Evolutionary conservation across 169 alveolate species (phyloP), one percentile per base, ranked within the genome.

Genomic region (Toxoplasma gondii): DNA sequence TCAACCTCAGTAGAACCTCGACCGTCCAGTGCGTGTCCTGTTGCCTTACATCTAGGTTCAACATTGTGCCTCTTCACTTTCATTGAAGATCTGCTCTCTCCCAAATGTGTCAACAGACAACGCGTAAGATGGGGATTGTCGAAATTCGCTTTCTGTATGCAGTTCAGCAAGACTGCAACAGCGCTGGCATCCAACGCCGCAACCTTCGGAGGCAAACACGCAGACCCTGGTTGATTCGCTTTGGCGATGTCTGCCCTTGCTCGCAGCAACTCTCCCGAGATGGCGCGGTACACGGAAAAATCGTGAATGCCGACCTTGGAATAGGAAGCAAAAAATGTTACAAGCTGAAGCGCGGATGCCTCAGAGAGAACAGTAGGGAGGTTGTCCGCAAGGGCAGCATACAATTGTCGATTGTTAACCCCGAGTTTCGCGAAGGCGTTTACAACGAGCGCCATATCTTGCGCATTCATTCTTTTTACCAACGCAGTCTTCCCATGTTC

Each of bases 391-490:
- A 78, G 45, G 22, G 86, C 22, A 27, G 49, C 19, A 38, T 36
- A 78, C 86, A 78, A 31, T 45, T n/a, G 45, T 10, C 5, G 44
- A n/a, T 78, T 45, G 45, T 19, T 78, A 1, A 78, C 86, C 29
- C 86, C 86, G 10, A 78, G 86, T 38, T 78, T 78, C 45, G 86
- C 86, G 24, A 78, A 78, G 86, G 86, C 86, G 45, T 78, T 78
- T 38, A 45, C 86, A 10, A 78, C 86, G 39, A 78, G 86, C 39
- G 86, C 39, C 9, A 78, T n/a, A 31, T 78, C 86, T 1, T 78
- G 86, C 43, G 86, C 86, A 19, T 78, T 78, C 86, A 78, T 78
- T 36, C 31, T 10, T 12, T 78, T 19, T 10, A 78, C 86, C 39
- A 78, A n/a, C 27, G 86, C 86, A 22, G 34, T 27, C 7, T 31